These are phyloP conservation scores for Botrytis deweyae DNA, from an alignment of 2,329 filamentous ascomycete genomes.

Conservation along the genomic window DNA sequence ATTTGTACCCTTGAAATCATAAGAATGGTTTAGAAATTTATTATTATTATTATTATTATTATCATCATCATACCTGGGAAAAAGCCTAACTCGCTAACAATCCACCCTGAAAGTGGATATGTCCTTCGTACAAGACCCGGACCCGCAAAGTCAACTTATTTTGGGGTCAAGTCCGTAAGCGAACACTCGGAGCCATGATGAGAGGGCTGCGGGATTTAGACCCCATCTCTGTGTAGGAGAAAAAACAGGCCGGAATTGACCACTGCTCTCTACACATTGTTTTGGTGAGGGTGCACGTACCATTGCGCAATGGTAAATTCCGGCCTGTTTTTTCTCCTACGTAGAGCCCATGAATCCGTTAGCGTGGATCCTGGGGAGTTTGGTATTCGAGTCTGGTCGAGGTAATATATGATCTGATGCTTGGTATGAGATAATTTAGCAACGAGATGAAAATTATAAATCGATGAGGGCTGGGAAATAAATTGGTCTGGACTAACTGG, in stretches of 20 bases:
- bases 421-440: neutral
- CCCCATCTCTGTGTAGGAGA: too few relatives aligned
- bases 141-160: neutral
- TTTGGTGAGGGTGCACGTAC: too few relatives aligned
- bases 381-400: neutral
- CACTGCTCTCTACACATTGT: too few relatives aligned
- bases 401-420: neutral
- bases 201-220: neutral
- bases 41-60: neutral
- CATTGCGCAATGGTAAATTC: too few relatives aligned
- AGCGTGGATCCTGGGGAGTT: neutral
- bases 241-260: too few relatives aligned
- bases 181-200: neutral
- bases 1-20: neutral
- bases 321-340: too few relatives aligned
- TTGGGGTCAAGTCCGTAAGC: neutral
- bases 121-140: neutral
- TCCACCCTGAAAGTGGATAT: neutral
- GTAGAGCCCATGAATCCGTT: neutral
- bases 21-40: neutral
- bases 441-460: neutral
- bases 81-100: neutral
- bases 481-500: neutral
- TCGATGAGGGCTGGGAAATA: neutral
- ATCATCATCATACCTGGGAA: neutral